phyloP scores from a whole-genome alignment of 2,329 filamentous ascomycete species.

The Pyricularia sp. region DNA sequence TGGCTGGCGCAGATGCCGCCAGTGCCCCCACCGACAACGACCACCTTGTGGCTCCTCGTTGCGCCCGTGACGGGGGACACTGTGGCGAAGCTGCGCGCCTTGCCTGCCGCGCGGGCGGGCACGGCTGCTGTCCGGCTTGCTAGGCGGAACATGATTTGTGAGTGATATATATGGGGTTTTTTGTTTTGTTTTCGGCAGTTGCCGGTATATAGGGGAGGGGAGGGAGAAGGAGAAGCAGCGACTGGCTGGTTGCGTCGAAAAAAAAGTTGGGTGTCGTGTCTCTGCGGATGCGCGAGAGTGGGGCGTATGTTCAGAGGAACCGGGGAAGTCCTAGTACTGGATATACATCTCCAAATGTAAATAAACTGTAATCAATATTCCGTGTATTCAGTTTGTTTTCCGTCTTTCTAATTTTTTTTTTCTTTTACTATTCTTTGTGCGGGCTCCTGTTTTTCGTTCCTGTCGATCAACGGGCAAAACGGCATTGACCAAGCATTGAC shows the following conservation, averaged over 20 bases:
- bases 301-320: background rate
- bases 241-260: background rate
- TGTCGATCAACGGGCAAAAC: background rate
- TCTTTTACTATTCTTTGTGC: background rate
- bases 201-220: background rate
- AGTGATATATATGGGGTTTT: background rate
- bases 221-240: background rate
- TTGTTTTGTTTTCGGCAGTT: background rate
- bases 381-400: background rate
- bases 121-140: background rate
- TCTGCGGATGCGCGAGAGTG: background rate
- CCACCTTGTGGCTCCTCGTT: slow-evolving; percentile 47
- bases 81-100: slow-evolving; percentile 1
- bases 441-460: background rate
- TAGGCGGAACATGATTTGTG: background rate
- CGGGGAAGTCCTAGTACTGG: background rate
- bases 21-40: slow-evolving; percentile 57
- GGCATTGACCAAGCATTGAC: background rate
- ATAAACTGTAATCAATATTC: background rate
- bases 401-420: background rate
- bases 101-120: background rate
- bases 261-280: background rate
- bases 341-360: background rate
- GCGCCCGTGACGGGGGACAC: background rate
- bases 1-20: slow-evolving; percentile 58